Base-by-base conservation (phyloP, 305 asterid genomes). In the Vinca major region DNA sequence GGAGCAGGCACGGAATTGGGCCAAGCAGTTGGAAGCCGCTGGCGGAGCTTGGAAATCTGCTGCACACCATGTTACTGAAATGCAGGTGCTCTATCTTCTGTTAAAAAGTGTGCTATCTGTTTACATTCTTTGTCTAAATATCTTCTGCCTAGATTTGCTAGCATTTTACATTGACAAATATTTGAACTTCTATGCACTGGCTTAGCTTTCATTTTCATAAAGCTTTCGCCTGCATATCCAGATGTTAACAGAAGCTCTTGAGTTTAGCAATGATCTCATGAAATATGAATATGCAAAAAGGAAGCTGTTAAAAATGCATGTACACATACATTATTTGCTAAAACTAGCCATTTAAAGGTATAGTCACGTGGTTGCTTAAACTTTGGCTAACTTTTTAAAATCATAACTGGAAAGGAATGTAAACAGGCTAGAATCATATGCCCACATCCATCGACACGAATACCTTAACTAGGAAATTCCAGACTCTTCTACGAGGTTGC, bases 1-100 rank as follows among this genome's bases (percentile, higher is more conserved):
- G 99, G 99, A 94, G 69, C 92, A 91, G 77, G 99, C 99, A 73
- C 96, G 97, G 77, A 84, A 81, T 77, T 93, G 96, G 97, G 99
- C 96, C 68, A 83, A 80, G 74, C 94, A 93, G 76, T 84, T 93
- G 84, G 99, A 93, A 80, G 88, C 86, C 71, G 83, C 95, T 79
- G 96, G 91, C 73, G 97, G 89, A 80, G 71, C 91, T 71, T 91
- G 97, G 99, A 89, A 81, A 80, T 89, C 85, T 78, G 95, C 89
- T 36, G 84, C 80, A 67, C 86, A 85, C 83, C 95, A 91, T 86
- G 97, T 94, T 68, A 94, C 99, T 43, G 93, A 94, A 79, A 86
- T 89, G 93, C 97, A 94, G 99, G 99, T 94, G 16, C 50, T 39
- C 63, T 49, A 1, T 58, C 56, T 10, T 20, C 33, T 37, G 4